Evolutionary conservation across 352 stramenopile genomes (phyloP), one percentile per base, ranked within the genome.

Genomic region (Phytophthora melonis): DNA sequence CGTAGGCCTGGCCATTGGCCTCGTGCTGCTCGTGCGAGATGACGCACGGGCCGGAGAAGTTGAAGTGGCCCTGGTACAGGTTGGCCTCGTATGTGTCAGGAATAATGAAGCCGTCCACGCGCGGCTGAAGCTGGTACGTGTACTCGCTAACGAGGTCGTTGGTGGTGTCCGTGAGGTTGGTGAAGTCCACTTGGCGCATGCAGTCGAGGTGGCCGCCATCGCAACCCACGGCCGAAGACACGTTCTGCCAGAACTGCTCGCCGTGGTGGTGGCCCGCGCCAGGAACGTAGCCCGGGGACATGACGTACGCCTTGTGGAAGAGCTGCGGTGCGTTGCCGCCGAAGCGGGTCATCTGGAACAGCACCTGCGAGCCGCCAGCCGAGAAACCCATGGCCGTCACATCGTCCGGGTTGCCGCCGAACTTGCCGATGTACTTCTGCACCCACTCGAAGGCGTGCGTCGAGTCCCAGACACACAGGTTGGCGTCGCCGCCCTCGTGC

Each of bases 361-460:
- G 5, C 18, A 75, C 49, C 34, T 75, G 66, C 23, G 72, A 79
- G 11, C 61, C 72, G 4, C 72, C 72, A 5, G 72, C 72, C 3
- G 72, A 79, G 50, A 75, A 75, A 0, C 78, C 78, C 25, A 75
- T 52, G 0, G 74, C 78, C 11, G 78, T 84, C 5, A 84, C 58
- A 25, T 85, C 69, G 25, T 67, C 32, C 14, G 78, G 68, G 63
- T 86, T 69, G 30, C 79, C 79, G 5, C 79, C 79, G 39, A 83
- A 86, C 16, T 69, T 72, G 30, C 14, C n/a, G 50, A 83, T 83
- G 67, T 86, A 77, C 67, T 78, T 66, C 23, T 77, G 53, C 9
- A 81, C 70, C 75, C 79, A 86, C 59, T 80, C 39, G 64, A 77
- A 82, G 1, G 72, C 78, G 5, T 75, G 47, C 18, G 66, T 64